Conservation (phyloP, 192 early-diverging fungal species). For the Backusella liffmaniae region DNA sequence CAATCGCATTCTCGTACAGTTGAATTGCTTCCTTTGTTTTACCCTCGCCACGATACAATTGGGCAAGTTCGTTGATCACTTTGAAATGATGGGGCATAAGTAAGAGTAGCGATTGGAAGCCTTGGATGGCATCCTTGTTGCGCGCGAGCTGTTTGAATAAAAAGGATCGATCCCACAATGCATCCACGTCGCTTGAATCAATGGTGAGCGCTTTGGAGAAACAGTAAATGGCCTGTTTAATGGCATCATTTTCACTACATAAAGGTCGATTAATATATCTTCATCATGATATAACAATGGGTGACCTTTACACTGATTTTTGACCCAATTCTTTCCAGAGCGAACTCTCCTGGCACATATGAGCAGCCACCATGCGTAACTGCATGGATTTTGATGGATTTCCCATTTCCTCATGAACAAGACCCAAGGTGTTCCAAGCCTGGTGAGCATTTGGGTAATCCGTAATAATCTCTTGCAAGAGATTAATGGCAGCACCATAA, state of each 20-base stretch:
- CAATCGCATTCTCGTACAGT: constrained; percentile 53
- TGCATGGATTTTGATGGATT: constrained; percentile 70
- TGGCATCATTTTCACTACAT: constrained; percentile 54
- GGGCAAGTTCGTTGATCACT: constrained; percentile 59
- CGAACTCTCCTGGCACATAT: constrained; percentile 68
- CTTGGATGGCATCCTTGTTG: constrained; percentile 52
- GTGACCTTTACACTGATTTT: constrained; percentile 57
- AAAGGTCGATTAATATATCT: not conserved
- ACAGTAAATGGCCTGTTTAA: constrained; percentile 85
- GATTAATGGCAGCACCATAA: constrained; percentile 66
- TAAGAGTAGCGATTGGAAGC: constrained; percentile 57
- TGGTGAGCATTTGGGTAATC: constrained; percentile 64
- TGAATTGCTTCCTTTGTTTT: constrained; percentile 62
- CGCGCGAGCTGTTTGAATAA: constrained; percentile 58
- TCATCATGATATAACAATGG: not conserved
- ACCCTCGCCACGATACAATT: constrained; percentile 50
- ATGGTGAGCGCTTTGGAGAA: constrained; percentile 63
- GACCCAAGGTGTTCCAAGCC: constrained; percentile 89
- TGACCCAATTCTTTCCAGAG: constrained; percentile 84
- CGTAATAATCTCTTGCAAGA: constrained; percentile 78
- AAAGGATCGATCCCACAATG: constrained; percentile 67
- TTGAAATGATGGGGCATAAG: constrained; percentile 66
- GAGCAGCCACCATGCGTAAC: constrained; percentile 87
- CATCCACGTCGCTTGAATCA: constrained; percentile 63
- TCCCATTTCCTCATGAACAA: constrained; percentile 88